Base-by-base conservation (phyloP, 805 yeast genomes). In the Lachancea sp. region DNA sequence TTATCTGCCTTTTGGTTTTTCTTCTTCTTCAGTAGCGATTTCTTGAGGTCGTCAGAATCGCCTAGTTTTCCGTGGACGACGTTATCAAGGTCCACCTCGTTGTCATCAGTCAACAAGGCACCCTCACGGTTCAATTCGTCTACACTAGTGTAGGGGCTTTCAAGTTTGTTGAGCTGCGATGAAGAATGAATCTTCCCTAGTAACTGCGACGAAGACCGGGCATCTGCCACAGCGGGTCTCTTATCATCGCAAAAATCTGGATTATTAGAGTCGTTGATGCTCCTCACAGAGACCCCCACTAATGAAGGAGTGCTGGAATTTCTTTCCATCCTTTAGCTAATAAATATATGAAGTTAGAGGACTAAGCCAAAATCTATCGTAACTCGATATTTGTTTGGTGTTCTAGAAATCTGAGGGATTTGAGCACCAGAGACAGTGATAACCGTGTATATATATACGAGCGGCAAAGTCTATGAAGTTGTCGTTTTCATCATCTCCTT, bases 101-200 rank as follows among this genome's bases (percentile, higher is more conserved):
- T 48, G 30, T 60, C 66, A 42, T 61, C 64, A 21, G 60, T 59
- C 37, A 61, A 40, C 33, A 61, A 45, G 12, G 65, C 65, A 8
- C 66, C 66, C 40, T 58, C 64, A 29, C 54, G 58, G 28, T 54
- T 58, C 45, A 61, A 47, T 19, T 61, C 64, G 20, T 52, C 63
- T 8, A 61, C 61, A 8, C 58, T 49, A 5, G 63, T 51, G 42
- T 58, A 58, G 13, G 54, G 43, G 13, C 40, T 34, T 7, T 38
- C 25, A 16, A 30, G 31, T 28, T 39, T 39, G 30, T 41, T 41
- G 11, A 37, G 34, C 19, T 43, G 41, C 9, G 41, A 25, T 9
- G 43, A 42, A 3, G 45, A 42, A 9, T 42, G 35, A 36, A 31
- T 43, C 36, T 41, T 46, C 37, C 36, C 39, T 34, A 40, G 35